Percentiles rank a stretch among this genome's conserved stretches.
These are phyloP conservation scores for Malus sieversii DNA, from an alignment of 306 rosid species.

Conservation along the genomic window DNA sequence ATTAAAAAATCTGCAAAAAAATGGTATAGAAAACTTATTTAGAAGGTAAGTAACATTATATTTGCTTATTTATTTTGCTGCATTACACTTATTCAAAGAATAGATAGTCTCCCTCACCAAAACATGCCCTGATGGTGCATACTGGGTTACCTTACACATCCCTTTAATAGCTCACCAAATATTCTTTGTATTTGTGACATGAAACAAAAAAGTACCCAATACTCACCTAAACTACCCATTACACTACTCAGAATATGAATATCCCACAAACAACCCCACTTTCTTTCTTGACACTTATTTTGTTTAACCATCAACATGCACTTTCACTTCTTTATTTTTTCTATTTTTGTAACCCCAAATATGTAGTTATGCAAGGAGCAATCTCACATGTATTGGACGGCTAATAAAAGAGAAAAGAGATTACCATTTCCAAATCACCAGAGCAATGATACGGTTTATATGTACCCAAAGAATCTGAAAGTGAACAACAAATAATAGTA, in stretches of 20 bases:
- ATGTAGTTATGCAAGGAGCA: background rate
- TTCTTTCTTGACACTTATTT: background rate
- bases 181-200: background rate
- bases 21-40: background rate
- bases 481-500: slow-evolving; percentile 17
- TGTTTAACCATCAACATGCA: background rate
- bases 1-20: background rate
- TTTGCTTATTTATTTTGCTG: background rate
- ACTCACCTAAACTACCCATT: background rate
- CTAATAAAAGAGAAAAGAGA: background rate
- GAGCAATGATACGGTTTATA: slow-evolving; percentile 26
- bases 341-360: background rate
- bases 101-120: background rate
- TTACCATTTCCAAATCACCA: slow-evolving; percentile 46
- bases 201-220: background rate
- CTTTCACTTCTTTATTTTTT: background rate
- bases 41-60: background rate
- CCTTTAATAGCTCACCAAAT: background rate
- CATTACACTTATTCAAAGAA: background rate
- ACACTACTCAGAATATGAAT: background rate
- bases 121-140: background rate
- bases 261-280: background rate
- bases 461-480: slow-evolving; percentile 52
- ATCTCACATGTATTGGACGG: background rate
- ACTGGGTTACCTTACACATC: background rate